Evolutionary conservation across 2,329 filamentous ascomycete genomes (phyloP), one percentile per base, ranked within the genome.

Genomic region (Cadophora sp.): DNA sequence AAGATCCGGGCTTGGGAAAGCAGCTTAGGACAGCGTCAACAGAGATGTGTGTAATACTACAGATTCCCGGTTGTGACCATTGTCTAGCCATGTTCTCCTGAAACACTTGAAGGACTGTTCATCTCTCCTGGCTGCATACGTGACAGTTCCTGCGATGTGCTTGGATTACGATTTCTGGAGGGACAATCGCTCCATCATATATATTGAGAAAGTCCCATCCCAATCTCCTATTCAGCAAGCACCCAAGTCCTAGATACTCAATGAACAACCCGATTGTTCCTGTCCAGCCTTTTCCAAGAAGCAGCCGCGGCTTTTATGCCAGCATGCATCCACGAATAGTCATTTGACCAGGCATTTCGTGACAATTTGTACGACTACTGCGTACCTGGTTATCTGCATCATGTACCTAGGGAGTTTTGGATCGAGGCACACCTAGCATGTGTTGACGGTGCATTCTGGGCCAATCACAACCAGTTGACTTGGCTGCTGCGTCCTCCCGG

Each of bases 31-130:
- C 47, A 51, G 33, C 33, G 20, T 39, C 53, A 20, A 33, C 27
- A 50, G 18, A 53, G 47, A 30, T 43, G 48, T 51, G 33, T 53
- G 47, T 53, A 53, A 53, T 30, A 62, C 33, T 41, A 62, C 47
- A 41, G 22, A 36, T 24, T 0, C 24, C 27, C 2, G 33, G 14
- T 30, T 39, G 13, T 30, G 45, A n/a, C 7, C 4, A 16, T 14
- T 39, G 13, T 24, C 36, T 20, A 43, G 36, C 13, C 20, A 58
- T 41, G 13, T 4, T 43, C 20, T 41, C n/a, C 53, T 24, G n/a
- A 6, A 20, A 41, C 27, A 58, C 20, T 13, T 4, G n/a, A 18
- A 41, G 8, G n/a, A 16, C 33, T 41, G 16, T 20, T 16, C 4
- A 11, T 27, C 20, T 11, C 36, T 20, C 45, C 45, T 22, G n/a